These are phyloP conservation scores for Senna tora DNA, from an alignment of 306 rosid genomes.

Conservation along the genomic window DNA sequence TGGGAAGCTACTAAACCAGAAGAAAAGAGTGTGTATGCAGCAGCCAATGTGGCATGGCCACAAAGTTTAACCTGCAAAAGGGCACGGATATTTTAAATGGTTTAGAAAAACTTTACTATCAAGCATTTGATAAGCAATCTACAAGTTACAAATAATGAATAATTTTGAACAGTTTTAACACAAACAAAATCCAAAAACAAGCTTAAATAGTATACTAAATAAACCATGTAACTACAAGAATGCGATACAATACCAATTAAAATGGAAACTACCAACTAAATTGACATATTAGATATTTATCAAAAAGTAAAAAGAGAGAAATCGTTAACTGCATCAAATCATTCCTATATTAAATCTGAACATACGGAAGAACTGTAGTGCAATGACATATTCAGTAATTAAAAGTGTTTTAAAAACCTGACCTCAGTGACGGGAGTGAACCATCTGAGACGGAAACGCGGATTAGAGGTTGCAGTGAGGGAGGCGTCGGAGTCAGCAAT, in stretches of 20 bases:
- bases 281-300: not conserved
- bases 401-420: not conserved
- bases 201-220: not conserved
- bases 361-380: not conserved
- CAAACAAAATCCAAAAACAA: not conserved
- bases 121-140: conserved; percentile 2
- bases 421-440: conserved; percentile 78
- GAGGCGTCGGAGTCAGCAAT: conserved; percentile 30
- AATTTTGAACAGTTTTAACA: not conserved
- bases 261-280: not conserved
- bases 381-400: too few species aligned
- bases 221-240: not conserved
- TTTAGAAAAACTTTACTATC: not conserved
- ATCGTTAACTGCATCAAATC: not conserved
- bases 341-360: not conserved
- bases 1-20: conserved; percentile 48
- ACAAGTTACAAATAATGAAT: not conserved
- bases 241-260: not conserved
- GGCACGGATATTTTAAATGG: not conserved
- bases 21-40: conserved; percentile 60
- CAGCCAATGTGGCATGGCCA: conserved; percentile 87
- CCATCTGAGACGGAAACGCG: conserved; percentile 76
- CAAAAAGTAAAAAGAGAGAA: not conserved
- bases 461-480: conserved; percentile 31
- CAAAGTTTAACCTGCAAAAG: conserved; percentile 75